Evolutionary conservation across 169 alveolate genomes (phyloP), one percentile per base, ranked within the genome.

Genomic region (Cryptosporidium canis): DNA sequence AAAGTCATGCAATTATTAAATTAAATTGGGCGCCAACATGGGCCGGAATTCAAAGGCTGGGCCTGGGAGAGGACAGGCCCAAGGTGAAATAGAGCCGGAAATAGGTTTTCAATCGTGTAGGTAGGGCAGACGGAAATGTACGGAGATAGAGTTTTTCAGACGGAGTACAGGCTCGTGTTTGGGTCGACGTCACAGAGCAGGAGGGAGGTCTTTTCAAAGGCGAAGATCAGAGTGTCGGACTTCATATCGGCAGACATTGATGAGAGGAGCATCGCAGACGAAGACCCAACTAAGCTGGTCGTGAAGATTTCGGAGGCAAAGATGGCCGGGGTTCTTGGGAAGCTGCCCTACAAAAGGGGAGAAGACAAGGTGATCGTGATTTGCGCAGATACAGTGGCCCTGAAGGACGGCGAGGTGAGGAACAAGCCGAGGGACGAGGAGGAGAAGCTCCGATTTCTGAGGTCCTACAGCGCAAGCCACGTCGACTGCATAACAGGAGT

Each of bases 161-260:
- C 24, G 31, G 84, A 55, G 7, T 77, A 77, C n/a, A 55, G 18
- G 21, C 14, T 77, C 35, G 66, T 77, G 29, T 63, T 77, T 39
- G 87, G 87, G 37, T 58, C 87, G 8, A 77, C 77, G n/a, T 77
- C 87, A 14, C 64, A 77, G 39, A 77, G 68, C 18, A 55, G 87
- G n/a, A 77, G 47, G 39, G 44, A 11, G 39, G 61, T 63, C 12
- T 61, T 77, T 27, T 29, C 58, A 1, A 58, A 45, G 2, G 87
- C 77, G 37, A 61, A 61, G 24, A 55, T 77, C 3, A 18, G 61
- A 12, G 14, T 77, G 33, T 31, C 87, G 45, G 71, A 77, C 29
- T 56, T 24, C 29, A 48, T 77, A 27, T 77, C 87, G n/a, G 56
- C 87, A 35, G 87, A 77, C n/a, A 56, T 77, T 27, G 87, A 77